A percentile compares a stretch with the other conserved stretches of the same genome.
phyloP scores from a whole-genome alignment of 2,329 filamentous ascomycete genomes.

The Gaeumannomyces sp. region DNA sequence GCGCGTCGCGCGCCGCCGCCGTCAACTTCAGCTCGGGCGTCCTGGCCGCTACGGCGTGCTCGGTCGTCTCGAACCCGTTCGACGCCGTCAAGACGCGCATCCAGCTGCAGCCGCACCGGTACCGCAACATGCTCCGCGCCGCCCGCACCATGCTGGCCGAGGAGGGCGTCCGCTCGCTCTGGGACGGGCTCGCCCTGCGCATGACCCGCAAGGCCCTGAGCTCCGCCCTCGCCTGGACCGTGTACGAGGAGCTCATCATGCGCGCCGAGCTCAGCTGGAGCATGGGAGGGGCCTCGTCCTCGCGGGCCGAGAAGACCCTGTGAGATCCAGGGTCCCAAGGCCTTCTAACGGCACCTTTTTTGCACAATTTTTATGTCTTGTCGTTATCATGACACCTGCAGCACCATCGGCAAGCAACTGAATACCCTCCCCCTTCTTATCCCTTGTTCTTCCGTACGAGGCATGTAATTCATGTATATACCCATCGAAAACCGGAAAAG shows the following conservation, averaged over 20 bases:
- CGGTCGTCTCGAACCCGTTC: slow-evolving; percentile 89
- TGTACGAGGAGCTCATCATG: slow-evolving; percentile 89
- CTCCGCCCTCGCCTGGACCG: slow-evolving; percentile 92
- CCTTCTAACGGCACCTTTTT: not conserved
- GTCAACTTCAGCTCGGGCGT: slow-evolving; percentile 85
- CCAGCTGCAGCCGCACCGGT: slow-evolving; percentile 78
- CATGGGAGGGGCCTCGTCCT: slow-evolving; percentile 9
- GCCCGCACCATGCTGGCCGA: slow-evolving; percentile 71
- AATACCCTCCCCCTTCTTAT: not conserved
- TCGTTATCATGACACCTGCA: not conserved
- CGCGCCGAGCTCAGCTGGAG: slow-evolving; percentile 45
- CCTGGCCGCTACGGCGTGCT: slow-evolving; percentile 74
- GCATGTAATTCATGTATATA: too few species aligned
- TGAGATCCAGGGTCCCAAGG: not conserved
- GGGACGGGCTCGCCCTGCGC: slow-evolving; percentile 77
- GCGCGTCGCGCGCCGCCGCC: slow-evolving; percentile 45
- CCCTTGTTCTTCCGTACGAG: not conserved
- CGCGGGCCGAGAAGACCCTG: slow-evolving; percentile 16
- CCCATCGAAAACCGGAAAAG: too few species aligned
- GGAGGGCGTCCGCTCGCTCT: slow-evolving; percentile 73
- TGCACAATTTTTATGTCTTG: not conserved
- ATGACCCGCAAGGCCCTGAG: slow-evolving; percentile 90
- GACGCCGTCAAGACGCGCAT: slow-evolving; percentile 94
- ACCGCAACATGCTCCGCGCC: slow-evolving; percentile 76
- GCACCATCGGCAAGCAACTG: too few species aligned